These are phyloP conservation scores for Lunularia cruciata DNA, from an alignment of 225 moss, liverwort and hornwort genomes.

Conservation along the genomic window DNA sequence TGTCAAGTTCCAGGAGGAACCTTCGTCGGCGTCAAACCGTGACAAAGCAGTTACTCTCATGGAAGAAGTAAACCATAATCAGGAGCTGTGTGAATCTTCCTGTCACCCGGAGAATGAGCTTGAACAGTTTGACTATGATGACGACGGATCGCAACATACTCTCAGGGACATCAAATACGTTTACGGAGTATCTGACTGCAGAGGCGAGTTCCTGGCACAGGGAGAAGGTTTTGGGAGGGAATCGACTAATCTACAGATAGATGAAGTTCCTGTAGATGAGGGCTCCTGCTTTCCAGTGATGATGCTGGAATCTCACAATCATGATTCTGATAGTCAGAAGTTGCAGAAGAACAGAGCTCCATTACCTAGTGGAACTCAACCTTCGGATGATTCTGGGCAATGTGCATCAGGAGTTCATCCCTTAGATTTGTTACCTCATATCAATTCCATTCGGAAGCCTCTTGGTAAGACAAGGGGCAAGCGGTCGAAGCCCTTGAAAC, in stretches of 20 bases:
- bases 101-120: constrained; percentile 12
- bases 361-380: not conserved
- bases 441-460: constrained; percentile 30
- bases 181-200: constrained; percentile 26
- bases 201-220: constrained; percentile 13
- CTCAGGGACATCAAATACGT: constrained; percentile 34
- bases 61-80: constrained; percentile 10
- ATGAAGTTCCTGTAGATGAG: constrained; percentile 13
- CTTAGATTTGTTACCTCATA: constrained; percentile 34
- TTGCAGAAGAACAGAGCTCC: constrained; percentile 12
- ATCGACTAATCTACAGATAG: constrained; percentile 10
- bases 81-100: constrained; percentile 21
- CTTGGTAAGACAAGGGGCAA: constrained; percentile 73
- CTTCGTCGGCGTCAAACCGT: not conserved
- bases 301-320: constrained; percentile 20
- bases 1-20: constrained; percentile 16
- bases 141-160: constrained; percentile 18
- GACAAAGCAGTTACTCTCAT: not conserved
- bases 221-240: constrained; percentile 12
- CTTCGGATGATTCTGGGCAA: constrained; percentile 8
- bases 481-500: constrained; percentile 65
- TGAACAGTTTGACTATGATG: constrained; percentile 25
- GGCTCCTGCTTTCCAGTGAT: constrained; percentile 21
- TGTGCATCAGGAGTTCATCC: constrained; percentile 22
- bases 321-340: constrained; percentile 20